Conservation (phyloP, 164 flowering plant genomes). For the Vitis amurensis region DNA sequence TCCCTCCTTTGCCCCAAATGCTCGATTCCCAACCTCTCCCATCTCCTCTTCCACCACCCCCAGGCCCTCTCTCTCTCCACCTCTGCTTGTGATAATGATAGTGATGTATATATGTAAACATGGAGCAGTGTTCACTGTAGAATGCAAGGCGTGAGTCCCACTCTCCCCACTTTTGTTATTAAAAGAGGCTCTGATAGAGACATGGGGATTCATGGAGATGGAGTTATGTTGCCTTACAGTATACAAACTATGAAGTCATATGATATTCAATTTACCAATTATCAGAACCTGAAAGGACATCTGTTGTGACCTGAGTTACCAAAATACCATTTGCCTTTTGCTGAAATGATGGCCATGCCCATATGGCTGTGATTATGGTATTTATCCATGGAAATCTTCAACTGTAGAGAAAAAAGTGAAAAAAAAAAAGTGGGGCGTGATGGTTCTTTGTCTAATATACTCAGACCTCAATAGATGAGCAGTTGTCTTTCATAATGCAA, state of each 20-base stretch:
- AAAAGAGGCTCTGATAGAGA: slow-evolving; percentile 22
- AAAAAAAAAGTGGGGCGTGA: too few species aligned
- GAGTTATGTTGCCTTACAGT: slow-evolving; percentile 10
- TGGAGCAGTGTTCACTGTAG: slow-evolving; percentile 22
- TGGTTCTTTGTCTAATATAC: too few species aligned
- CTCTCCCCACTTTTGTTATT: slow-evolving; percentile 27
- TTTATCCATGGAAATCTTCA: too few species aligned
- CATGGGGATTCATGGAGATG: slow-evolving; percentile 10
- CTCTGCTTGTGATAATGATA: neutral
- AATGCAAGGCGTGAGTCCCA: slow-evolving; percentile 20
- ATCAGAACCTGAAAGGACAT: too few species aligned
- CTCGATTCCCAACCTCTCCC: slow-evolving; percentile 1
- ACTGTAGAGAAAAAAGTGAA: too few species aligned
- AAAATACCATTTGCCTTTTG: too few species aligned
- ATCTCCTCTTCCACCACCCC: neutral
- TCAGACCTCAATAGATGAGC: too few species aligned
- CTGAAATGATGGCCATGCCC: too few species aligned
- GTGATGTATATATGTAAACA: slow-evolving; percentile 10
- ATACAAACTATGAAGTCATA: slow-evolving; percentile 15
- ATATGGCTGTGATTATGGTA: too few species aligned
- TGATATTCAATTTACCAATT: neutral
- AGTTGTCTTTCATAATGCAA: too few species aligned
- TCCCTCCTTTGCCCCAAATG: slow-evolving; percentile 2
- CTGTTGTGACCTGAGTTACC: too few species aligned
- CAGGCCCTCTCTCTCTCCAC: slow-evolving; percentile 1